Base-by-base conservation (phyloP, 2,329 filamentous ascomycete genomes). In the Aureobasidium melanogenum region DNA sequence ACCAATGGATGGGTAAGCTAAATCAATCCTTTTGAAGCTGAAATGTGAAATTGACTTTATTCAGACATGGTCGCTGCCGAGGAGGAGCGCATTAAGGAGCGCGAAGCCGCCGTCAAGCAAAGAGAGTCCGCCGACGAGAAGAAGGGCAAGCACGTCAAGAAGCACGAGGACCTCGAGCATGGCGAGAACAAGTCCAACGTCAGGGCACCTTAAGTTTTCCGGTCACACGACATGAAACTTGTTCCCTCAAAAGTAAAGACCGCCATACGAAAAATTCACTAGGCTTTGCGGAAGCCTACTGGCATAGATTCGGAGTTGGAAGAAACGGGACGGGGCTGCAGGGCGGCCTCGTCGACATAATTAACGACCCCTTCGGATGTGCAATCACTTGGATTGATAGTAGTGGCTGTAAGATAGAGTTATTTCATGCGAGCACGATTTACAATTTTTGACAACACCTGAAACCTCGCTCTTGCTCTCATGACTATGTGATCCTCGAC, bases 1-100 rank as follows among this genome's bases (percentile, higher is more conserved):
- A 97, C 75, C 82, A 97, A 69, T 99, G 94, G 94, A 94, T 85
- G 80, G 87, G 87, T 88, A 76, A 72, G 84, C 76, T 65, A 32
- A 17, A 15, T 10, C 28, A 10, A 24, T 54, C 2, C 43, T 59
- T 50, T 43, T 15, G 44, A 56, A 38, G 24, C 60, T 62, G 30
- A 36, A 51, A 39, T 51, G 39, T 9, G 7, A 32, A 6, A 19
- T 24, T 43, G 26, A 60, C 60, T 15, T 15, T 26, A 1, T 50
- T 1, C 68, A 88, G 88, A 93, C 69, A 93, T 93, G 88, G 87
- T 93, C 54, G 88, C 84, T 63, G 85, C 89, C 22, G 89, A 92
- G 77, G 89, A 93, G 78, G 80, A 81, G 64, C 75, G 79, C 56
- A 75, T 82, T 15, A 79, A 80, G 63, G 79, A 78, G 64, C 71